phyloP scores from a whole-genome alignment of 257 asterid genomes.

The Nyctanthes arbortristis region DNA sequence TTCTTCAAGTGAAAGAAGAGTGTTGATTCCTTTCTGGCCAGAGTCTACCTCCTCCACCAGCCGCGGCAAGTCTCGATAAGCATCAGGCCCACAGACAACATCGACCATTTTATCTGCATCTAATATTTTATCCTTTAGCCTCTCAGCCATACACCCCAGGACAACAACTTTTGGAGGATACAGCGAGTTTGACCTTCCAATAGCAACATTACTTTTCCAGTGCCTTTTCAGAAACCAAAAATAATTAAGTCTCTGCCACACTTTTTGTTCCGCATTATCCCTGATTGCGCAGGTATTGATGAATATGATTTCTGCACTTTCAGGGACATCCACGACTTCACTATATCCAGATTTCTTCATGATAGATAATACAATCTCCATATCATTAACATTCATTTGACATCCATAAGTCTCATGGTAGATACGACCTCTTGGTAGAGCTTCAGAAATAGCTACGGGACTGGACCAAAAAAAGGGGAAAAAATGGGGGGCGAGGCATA shows the following conservation, averaged over 20 bases:
- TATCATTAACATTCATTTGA: constrained; percentile 98
- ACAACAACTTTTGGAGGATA: constrained; percentile 97
- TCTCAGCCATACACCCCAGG: constrained; percentile 99
- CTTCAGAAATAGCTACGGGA: constrained; percentile 40
- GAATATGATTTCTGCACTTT: constrained; percentile 92
- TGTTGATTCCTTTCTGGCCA: constrained; percentile 97
- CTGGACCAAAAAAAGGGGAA: constrained; percentile 41
- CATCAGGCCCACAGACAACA: constrained; percentile 98
- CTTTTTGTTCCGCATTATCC: constrained; percentile 96
- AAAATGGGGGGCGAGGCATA: background rate
- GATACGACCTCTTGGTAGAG: constrained; percentile 75
- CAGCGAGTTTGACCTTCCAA: constrained; percentile 81
- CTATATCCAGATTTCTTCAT: constrained; percentile 91
- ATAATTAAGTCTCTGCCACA: constrained; percentile 95
- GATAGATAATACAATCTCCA: constrained; percentile 95
- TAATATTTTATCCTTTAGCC: constrained; percentile 92
- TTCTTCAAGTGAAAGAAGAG: constrained; percentile 95
- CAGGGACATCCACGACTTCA: constrained; percentile 81
- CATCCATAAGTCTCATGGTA: constrained; percentile 99
- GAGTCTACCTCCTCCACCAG: constrained; percentile 89
- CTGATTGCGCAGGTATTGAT: constrained; percentile 96
- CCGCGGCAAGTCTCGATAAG: constrained; percentile 93
- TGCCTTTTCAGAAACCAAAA: constrained; percentile 96
- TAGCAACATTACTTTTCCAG: constrained; percentile 91
- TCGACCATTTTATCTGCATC: constrained; percentile 99